A percentile compares a stretch with the other conserved stretches of the same genome.
Evolutionary conservation across 768 basidiomycete genomes (phyloP).

Genomic region (Vishniacozyma victoriae): DNA sequence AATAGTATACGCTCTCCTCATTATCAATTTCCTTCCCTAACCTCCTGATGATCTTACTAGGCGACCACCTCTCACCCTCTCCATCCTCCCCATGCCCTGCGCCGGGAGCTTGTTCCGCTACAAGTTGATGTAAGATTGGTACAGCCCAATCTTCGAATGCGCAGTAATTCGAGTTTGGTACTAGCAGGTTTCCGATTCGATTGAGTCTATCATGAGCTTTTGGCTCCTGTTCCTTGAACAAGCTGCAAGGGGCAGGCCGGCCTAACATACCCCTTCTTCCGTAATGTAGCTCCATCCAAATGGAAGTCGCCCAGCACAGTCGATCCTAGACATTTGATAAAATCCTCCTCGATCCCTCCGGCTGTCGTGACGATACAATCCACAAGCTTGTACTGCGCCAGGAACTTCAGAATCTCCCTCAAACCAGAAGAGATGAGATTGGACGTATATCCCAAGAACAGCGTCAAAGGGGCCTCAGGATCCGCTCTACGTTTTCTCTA

Average conservation of each 20-base stretch:
- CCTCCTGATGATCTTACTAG: constrained; percentile 84
- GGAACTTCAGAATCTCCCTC: constrained; percentile 81
- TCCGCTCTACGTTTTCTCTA: constrained; percentile 79
- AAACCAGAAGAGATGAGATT: constrained; percentile 97
- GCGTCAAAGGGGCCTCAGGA: constrained; percentile 65
- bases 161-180: constrained; percentile 99
- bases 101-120: constrained; percentile 76
- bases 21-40: constrained; percentile 97
- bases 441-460: constrained; percentile 97
- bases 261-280: constrained; percentile 61
- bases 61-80: constrained; percentile 64
- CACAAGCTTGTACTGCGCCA: constrained; percentile 89
- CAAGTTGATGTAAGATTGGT: constrained; percentile 84
- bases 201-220: constrained; percentile 58
- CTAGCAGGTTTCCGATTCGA: constrained; percentile 88
- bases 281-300: constrained; percentile 79
- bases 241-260: background rate
- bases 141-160: constrained; percentile 99
- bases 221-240: background rate
- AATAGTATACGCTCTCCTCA: constrained; percentile 96
- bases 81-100: too few relatives aligned
- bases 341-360: constrained; percentile 97
- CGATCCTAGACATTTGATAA: constrained; percentile 96
- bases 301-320: constrained; percentile 79
- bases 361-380: constrained; percentile 90